Evolutionary conservation across 441 rosid species (phyloP).

Genomic region (Jatropha podagrica): DNA sequence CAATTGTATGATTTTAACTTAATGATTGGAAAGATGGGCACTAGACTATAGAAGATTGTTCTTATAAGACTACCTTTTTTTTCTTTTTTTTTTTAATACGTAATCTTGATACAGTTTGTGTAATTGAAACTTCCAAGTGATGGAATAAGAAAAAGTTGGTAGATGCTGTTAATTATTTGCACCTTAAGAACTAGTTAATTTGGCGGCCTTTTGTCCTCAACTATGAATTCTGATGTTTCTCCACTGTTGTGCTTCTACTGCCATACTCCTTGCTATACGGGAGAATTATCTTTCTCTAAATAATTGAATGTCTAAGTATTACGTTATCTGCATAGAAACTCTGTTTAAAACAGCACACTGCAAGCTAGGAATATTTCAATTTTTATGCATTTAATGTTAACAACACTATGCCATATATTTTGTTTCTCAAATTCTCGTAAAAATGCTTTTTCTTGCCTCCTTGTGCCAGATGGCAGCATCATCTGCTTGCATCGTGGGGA

Average conservation of each 20-base stretch:
- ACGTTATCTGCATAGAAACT: background rate
- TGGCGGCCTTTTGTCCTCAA: background rate
- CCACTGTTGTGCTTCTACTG: background rate
- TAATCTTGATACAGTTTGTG: background rate
- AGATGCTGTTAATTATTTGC: background rate
- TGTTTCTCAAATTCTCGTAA: background rate
- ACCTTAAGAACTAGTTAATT: background rate
- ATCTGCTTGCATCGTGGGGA: conserved; percentile 64
- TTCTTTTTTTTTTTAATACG: background rate
- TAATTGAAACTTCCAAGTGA: background rate
- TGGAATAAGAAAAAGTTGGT: background rate
- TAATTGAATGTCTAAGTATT: background rate
- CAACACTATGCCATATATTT: background rate
- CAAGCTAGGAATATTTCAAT: background rate
- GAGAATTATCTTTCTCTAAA: background rate
- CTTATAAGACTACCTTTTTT: background rate
- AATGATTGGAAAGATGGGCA: background rate
- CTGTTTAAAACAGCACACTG: background rate
- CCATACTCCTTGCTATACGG: background rate
- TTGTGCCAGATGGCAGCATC: conserved; percentile 65
- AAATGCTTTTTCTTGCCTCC: background rate
- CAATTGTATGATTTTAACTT: background rate
- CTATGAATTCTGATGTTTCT: background rate
- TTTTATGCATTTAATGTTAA: background rate
- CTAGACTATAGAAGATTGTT: background rate